A percentile compares a stretch with the other conserved stretches of the same genome.
Conservation (phyloP, 202 grass and related monocot genomes). For the Schoenoplectus triqueter region DNA sequence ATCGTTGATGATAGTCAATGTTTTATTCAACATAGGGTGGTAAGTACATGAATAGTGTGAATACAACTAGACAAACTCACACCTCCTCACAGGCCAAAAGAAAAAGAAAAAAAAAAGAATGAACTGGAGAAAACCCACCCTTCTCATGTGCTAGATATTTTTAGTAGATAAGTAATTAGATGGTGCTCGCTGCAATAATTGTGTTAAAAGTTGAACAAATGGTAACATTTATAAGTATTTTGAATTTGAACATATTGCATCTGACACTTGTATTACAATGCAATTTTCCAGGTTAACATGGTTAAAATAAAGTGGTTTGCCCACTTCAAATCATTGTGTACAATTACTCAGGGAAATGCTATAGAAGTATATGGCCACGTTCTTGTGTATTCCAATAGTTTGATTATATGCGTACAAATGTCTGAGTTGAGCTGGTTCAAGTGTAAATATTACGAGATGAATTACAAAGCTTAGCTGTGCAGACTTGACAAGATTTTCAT, state of each 20-base stretch:
- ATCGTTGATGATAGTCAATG: constrained; percentile 7
- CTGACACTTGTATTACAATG: constrained; percentile 22
- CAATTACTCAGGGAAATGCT: constrained; percentile 33
- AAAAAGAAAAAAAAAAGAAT: neutral
- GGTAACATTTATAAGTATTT: neutral
- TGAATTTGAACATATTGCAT: neutral
- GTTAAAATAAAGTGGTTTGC: constrained; percentile 30
- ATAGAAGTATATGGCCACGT: constrained; percentile 25
- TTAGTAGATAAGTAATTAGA: neutral
- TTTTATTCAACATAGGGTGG: constrained; percentile 10
- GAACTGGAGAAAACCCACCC: no score
- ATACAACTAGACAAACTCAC: neutral
- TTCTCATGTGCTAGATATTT: neutral
- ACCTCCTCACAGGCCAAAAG: neutral
- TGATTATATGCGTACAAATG: constrained; percentile 34
- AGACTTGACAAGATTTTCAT: constrained; percentile 13
- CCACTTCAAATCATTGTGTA: constrained; percentile 33
- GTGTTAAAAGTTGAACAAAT: constrained; percentile 3
- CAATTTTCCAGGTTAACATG: constrained; percentile 30
- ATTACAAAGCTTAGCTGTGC: constrained; percentile 19
- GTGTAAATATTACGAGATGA: constrained; percentile 31
- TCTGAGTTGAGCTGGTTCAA: constrained; percentile 34
- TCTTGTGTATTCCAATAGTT: constrained; percentile 17
- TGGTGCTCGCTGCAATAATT: neutral
- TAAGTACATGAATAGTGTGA: constrained; percentile 13